Percentiles rank a stretch among this genome's conserved stretches.
Conservation (phyloP, 495 filamentous ascomycete genomes). For the Hypoxylon trugodes region DNA sequence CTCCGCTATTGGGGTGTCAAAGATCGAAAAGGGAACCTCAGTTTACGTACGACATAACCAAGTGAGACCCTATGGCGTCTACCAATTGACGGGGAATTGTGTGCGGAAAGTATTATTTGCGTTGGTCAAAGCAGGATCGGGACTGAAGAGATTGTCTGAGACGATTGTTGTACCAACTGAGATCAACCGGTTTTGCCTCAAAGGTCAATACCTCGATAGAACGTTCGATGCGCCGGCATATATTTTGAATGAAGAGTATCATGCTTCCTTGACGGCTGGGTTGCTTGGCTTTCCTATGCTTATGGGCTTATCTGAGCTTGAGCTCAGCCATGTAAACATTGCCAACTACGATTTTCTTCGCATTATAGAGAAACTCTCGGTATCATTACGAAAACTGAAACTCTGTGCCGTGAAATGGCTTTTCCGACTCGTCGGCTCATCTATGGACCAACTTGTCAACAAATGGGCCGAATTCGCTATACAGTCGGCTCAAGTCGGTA, state of each 20-base stretch:
- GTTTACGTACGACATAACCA: conserved; percentile 1
- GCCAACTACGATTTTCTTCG: conserved; percentile 14
- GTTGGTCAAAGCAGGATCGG: conserved; percentile 44
- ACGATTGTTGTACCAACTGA: no score
- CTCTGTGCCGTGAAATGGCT: conserved; percentile 18
- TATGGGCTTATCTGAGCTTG: conserved; percentile 42
- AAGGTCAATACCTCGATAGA: no score
- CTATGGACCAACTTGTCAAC: neutral
- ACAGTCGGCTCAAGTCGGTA: neutral
- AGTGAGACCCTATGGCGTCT: no score
- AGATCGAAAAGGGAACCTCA: conserved; percentile 22
- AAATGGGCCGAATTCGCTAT: neutral
- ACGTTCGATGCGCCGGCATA: no score
- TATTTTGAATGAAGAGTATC: neutral
- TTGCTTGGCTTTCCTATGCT: conserved; percentile 27
- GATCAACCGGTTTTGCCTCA: no score
- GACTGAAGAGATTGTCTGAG: conserved; percentile 44
- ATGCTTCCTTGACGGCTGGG: neutral
- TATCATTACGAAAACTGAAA: conserved; percentile 44
- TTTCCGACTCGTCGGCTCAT: neutral
- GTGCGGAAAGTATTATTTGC: conserved; percentile 42
- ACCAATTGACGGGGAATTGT: neutral
- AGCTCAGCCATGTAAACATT: conserved; percentile 38
- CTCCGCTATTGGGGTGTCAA: conserved; percentile 41
- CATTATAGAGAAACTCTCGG: conserved; percentile 46